Conservation (phyloP, 768 basidiomycete species). For the Mycena rebaudengoi region DNA sequence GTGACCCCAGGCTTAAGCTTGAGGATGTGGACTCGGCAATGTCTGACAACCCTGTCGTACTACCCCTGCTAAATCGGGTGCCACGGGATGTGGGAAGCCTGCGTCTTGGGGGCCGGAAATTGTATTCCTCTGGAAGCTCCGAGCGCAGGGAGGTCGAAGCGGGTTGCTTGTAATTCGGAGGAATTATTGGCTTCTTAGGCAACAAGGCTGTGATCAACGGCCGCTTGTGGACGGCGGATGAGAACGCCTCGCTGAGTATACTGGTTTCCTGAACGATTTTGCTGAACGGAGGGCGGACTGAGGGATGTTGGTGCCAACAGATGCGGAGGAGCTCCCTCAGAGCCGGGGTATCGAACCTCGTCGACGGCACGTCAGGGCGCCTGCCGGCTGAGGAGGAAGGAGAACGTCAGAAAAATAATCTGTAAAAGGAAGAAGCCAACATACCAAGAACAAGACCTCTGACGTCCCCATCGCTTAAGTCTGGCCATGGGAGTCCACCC, state of each 20-base stretch:
- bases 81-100: no score
- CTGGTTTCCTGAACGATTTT: slow-evolving; percentile 54
- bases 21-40: no score
- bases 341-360: slow-evolving; percentile 39
- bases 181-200: no score
- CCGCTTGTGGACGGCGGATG: neutral
- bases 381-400: slow-evolving; percentile 51
- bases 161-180: no score
- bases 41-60: no score
- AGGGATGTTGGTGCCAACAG: slow-evolving; percentile 66
- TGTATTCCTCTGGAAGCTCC: no score
- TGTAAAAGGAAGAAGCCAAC: slow-evolving; percentile 26
- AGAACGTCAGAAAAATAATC: neutral
- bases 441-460: slow-evolving; percentile 58
- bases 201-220: slow-evolving; percentile 31
- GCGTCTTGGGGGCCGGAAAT: no score
- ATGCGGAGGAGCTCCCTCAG: slow-evolving; percentile 52
- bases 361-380: slow-evolving; percentile 57
- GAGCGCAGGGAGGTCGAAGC: no score
- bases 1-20: no score
- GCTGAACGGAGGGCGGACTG: slow-evolving; percentile 60
- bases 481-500: slow-evolving; percentile 67
- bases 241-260: slow-evolving; percentile 44
- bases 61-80: no score
- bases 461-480: slow-evolving; percentile 59